A percentile compares a stretch with the other conserved stretches of the same genome.
Conservation (phyloP, 805 yeast genomes). For the Kodamaea jinghongensis region DNA sequence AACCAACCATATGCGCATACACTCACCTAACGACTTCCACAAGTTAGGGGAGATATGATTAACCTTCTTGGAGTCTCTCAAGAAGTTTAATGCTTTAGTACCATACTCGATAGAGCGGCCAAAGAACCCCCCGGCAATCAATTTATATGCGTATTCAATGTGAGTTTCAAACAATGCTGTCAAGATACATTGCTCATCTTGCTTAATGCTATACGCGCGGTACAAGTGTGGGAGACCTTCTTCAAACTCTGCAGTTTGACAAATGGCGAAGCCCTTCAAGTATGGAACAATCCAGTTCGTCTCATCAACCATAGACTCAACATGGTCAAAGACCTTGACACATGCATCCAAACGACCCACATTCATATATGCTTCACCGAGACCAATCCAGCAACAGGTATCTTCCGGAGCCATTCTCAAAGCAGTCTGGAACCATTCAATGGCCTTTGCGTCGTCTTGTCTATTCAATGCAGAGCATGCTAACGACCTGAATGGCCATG, state of each 20-base stretch:
- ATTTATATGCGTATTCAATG: constrained; percentile 50
- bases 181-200: constrained; percentile 48
- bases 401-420: constrained; percentile 67
- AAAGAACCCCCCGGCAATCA: constrained; percentile 58
- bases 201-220: constrained; percentile 38
- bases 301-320: constrained; percentile 48
- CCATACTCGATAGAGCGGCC: constrained; percentile 60
- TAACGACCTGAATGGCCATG: constrained; percentile 89
- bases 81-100: constrained; percentile 43
- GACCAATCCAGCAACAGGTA: constrained; percentile 82
- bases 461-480: constrained; percentile 74
- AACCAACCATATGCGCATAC: constrained; percentile 49
- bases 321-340: constrained; percentile 71
- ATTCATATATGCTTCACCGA: constrained; percentile 92
- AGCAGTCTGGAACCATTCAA: constrained; percentile 86
- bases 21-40: constrained; percentile 67
- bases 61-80: constrained; percentile 34
- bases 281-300: constrained; percentile 62
- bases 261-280: constrained; percentile 62
- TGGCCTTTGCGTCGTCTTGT: constrained; percentile 73
- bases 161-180: constrained; percentile 57
- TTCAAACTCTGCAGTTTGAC: constrained; percentile 64
- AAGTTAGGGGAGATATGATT: constrained; percentile 46
- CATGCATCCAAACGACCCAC: constrained; percentile 90
- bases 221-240: constrained; percentile 52